phyloP scores from a whole-genome alignment of 805 yeast genomes.

The Huiozyma sinensis region DNA sequence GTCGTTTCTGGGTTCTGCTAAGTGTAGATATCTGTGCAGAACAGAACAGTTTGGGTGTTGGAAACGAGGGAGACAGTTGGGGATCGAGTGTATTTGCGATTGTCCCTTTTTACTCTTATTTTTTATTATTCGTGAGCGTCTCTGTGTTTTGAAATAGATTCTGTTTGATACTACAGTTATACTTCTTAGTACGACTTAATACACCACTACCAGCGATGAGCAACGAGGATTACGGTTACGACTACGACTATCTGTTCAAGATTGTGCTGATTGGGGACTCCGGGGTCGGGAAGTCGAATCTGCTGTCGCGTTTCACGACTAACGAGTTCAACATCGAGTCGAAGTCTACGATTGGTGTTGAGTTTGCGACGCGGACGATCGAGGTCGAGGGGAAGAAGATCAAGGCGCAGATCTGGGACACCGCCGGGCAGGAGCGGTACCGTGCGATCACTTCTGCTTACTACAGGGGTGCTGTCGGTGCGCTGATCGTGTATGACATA shows the following conservation, averaged over 20 bases:
- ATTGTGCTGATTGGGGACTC: constrained; percentile 94
- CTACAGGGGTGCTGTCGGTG: constrained; percentile 97
- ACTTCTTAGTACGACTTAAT: too few relatives aligned
- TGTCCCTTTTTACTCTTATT: too few relatives aligned
- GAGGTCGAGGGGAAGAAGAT: constrained; percentile 76
- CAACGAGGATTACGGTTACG: constrained; percentile 60
- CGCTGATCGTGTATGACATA: constrained; percentile 89
- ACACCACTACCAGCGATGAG: constrained; percentile 12
- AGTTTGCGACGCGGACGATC: constrained; percentile 92
- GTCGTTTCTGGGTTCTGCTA: too few relatives aligned
- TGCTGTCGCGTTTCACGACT: constrained; percentile 85
- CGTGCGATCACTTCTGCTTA: constrained; percentile 96
- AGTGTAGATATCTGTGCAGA: too few relatives aligned
- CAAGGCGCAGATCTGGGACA: constrained; percentile 94
- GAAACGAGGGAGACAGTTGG: too few relatives aligned
- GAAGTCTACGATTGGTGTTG: constrained; percentile 94
- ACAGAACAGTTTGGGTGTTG: too few relatives aligned
- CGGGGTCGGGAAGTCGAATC: constrained; percentile 93
- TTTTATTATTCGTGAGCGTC: too few relatives aligned
- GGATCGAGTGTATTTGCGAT: too few relatives aligned
- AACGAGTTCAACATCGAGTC: constrained; percentile 93
- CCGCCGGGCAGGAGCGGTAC: constrained; percentile 98
- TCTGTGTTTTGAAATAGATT: too few relatives aligned
- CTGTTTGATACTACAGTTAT: too few relatives aligned
- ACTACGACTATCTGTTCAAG: constrained; percentile 87